Evolutionary conservation across 306 rosid genomes (phyloP).

Genomic region (Inga leiocalycina): DNA sequence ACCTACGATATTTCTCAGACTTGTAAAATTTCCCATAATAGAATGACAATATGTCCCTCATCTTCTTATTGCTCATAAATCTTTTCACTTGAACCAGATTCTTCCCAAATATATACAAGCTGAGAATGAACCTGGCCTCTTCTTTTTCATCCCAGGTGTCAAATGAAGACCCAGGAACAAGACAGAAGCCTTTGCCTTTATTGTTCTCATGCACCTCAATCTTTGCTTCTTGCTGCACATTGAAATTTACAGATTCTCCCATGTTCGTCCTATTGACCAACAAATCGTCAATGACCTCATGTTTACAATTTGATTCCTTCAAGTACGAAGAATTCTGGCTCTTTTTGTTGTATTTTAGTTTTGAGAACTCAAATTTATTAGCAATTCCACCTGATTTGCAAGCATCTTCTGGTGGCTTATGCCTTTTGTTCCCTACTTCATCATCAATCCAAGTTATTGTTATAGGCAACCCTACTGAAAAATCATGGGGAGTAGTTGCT

Average conservation of each 20-base stretch:
- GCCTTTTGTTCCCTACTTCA: slow-evolving; percentile 35
- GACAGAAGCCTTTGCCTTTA: slow-evolving; percentile 38
- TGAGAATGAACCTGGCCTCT: slow-evolving; percentile 73
- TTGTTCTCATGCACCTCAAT: slow-evolving; percentile 35
- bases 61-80: slow-evolving; percentile 62
- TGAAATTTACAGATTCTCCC: slow-evolving; percentile 39
- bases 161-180: slow-evolving; percentile 66
- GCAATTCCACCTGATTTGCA: slow-evolving; percentile 35
- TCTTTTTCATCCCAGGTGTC: slow-evolving; percentile 68
- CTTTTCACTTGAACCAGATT: slow-evolving; percentile 72
- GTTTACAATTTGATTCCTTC: slow-evolving; percentile 35
- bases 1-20: slow-evolving; percentile 70
- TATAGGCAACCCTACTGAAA: slow-evolving; percentile 60
- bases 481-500: slow-evolving; percentile 38
- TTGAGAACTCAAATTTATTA: slow-evolving; percentile 38
- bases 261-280: slow-evolving; percentile 27
- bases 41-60: slow-evolving; percentile 79
- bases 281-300: slow-evolving; percentile 34
- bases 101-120: slow-evolving; percentile 85
- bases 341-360: slow-evolving; percentile 33
- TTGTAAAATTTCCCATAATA: slow-evolving; percentile 82
- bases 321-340: slow-evolving; percentile 27
- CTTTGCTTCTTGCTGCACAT: slow-evolving; percentile 39
- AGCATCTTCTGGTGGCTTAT: slow-evolving; percentile 24
- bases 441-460: slow-evolving; percentile 61